Evolutionary conservation across 768 basidiomycete species (phyloP).

Genomic region (Leccinum subgranulosum): DNA sequence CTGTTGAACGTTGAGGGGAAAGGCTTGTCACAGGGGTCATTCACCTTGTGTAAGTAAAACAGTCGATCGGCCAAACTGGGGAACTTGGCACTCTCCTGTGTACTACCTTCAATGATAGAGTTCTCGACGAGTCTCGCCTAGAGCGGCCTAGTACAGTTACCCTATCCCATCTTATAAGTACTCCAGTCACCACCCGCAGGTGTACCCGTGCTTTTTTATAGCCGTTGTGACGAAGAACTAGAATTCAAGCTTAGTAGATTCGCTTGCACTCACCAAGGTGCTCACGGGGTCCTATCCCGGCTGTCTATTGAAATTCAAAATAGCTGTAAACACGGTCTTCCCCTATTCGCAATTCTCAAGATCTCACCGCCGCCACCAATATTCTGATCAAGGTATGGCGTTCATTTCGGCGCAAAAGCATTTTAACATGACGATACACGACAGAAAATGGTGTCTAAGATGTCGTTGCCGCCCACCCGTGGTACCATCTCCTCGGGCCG

Average conservation of each 20-base stretch:
- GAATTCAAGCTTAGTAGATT: too few species aligned
- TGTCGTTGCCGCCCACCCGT: neutral
- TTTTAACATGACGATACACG: neutral
- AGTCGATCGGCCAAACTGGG: neutral
- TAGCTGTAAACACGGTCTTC: too few species aligned
- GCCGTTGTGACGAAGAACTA: too few species aligned
- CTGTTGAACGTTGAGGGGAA: neutral
- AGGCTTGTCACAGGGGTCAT: neutral
- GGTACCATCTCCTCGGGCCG: neutral
- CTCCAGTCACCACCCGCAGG: neutral
- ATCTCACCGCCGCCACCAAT: neutral
- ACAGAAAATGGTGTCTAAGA: neutral
- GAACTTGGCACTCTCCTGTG: too few species aligned
- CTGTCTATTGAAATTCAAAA: neutral
- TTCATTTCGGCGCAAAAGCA: neutral
- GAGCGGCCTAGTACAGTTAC: too few species aligned
- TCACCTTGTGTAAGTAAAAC: neutral
- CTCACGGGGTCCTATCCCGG: too few species aligned
- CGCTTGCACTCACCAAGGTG: too few species aligned
- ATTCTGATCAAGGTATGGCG: slow-evolving; percentile 8
- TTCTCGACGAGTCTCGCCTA: neutral
- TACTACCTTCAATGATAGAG: neutral
- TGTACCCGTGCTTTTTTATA: neutral
- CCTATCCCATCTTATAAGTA: slow-evolving; percentile 5
- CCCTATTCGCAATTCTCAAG: too few species aligned